These are phyloP conservation scores for Thecamonas trahens DNA, from an alignment of 78 protist species.

Conservation along the genomic window DNA sequence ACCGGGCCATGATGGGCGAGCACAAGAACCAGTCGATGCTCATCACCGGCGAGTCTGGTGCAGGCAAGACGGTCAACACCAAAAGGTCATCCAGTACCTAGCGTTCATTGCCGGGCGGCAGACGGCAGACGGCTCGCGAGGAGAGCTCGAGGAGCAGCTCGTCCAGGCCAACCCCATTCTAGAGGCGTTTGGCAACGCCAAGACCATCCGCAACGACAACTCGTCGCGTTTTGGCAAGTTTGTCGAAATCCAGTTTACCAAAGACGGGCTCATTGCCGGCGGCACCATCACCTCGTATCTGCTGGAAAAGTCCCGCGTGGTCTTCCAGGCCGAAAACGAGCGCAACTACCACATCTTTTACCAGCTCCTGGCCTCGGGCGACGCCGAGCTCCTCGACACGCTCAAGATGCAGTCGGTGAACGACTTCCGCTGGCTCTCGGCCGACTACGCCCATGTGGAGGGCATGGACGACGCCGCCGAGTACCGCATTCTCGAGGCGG, in stretches of 20 bases:
- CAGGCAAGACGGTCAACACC: conserved; percentile 73
- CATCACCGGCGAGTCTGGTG: conserved; percentile 67
- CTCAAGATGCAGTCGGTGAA: too few relatives aligned
- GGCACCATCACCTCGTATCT: conserved; percentile 15
- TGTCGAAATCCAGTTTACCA: conserved; percentile 20
- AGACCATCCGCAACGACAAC: conserved; percentile 29
- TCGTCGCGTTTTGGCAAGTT: conserved; percentile 54
- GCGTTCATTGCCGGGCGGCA: conserved; percentile 9
- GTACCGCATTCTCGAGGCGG: conserved; percentile 26
- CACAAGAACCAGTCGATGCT: conserved; percentile 32
- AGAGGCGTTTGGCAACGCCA: conserved; percentile 69
- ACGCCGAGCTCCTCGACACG: too few relatives aligned
- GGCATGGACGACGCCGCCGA: conserved; percentile 62
- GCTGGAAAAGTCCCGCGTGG: conserved; percentile 28
- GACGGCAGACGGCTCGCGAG: not conserved
- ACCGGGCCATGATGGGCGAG: conserved; percentile 25
- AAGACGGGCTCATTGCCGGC: conserved; percentile 8
- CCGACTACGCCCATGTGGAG: too few relatives aligned
- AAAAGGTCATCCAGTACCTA: conserved; percentile 52
- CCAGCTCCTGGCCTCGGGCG: not conserved
- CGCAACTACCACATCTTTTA: conserved; percentile 57
- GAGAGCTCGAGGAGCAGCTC: conserved; percentile 7
- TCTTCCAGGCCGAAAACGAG: conserved; percentile 30
- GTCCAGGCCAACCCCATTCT: conserved; percentile 24
- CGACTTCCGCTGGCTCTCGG: too few relatives aligned